A percentile compares a stretch with the other conserved stretches of the same genome.
These are phyloP conservation scores for Echria macrotheca DNA, from an alignment of 495 filamentous ascomycete genomes.

Conservation along the genomic window DNA sequence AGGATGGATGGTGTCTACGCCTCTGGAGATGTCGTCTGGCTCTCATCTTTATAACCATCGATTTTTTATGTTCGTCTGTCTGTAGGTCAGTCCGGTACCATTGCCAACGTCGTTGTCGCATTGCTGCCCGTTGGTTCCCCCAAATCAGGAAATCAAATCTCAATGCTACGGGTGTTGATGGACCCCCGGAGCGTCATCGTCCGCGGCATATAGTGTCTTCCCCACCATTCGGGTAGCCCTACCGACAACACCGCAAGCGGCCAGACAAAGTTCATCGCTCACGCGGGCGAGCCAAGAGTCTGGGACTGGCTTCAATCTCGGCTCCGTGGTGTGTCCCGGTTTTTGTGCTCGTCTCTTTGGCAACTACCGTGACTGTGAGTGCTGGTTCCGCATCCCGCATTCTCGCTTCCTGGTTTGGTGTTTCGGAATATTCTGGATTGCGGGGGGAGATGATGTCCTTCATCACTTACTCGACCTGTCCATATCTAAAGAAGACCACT, in stretches of 20 bases:
- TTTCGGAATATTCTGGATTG: no score
- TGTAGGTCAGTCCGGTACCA: background rate
- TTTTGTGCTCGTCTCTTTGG: no score
- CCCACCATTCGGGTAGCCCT: constrained; percentile 19
- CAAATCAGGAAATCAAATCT: background rate
- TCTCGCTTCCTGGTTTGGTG: no score
- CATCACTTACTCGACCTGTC: no score
- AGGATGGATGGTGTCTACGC: background rate
- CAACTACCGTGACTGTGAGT: no score
- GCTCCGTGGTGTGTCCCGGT: no score
- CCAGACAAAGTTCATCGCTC: no score
- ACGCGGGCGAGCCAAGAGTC: constrained; percentile 23
- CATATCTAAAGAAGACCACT: no score
- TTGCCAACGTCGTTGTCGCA: background rate
- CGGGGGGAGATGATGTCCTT: no score
- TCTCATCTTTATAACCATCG: background rate
- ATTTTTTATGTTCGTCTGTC: background rate
- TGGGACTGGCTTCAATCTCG: constrained; percentile 10
- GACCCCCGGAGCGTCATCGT: constrained; percentile 15
- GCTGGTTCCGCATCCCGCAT: no score
- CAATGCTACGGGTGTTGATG: constrained; percentile 1
- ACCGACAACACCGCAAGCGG: constrained; percentile 15
- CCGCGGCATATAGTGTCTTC: constrained; percentile 7
- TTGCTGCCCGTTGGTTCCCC: constrained; percentile 11
- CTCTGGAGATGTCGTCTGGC: background rate